phyloP scores from a whole-genome alignment of 208 protist species.

The Entamoeba invadens region DNA sequence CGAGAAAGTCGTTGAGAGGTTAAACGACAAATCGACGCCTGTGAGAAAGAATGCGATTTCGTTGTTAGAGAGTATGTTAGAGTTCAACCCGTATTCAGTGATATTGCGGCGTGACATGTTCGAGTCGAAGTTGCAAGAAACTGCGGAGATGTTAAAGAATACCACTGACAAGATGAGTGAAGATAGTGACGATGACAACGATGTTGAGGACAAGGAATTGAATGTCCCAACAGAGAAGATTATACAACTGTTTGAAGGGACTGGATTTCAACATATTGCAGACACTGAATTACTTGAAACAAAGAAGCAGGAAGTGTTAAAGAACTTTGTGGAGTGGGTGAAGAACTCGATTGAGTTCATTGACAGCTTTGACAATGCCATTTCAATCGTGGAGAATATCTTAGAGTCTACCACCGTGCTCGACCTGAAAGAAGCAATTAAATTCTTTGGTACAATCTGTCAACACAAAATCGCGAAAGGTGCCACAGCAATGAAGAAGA shows the following conservation, averaged over 20 bases:
- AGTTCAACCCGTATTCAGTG: neutral
- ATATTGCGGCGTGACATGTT: neutral
- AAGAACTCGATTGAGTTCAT: neutral
- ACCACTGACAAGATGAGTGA: neutral
- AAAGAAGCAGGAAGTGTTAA: neutral
- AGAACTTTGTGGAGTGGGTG: neutral
- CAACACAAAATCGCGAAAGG: neutral
- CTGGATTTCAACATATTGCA: neutral
- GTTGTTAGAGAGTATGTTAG: neutral
- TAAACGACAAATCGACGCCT: neutral
- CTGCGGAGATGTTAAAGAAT: neutral
- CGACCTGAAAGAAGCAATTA: neutral
- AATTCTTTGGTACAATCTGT: neutral
- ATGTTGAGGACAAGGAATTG: neutral
- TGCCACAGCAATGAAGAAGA: neutral
- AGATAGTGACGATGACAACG: neutral
- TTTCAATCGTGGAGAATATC: neutral
- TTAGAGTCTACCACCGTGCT: neutral
- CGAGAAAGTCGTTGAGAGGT: neutral
- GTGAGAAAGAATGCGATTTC: conserved; percentile 5
- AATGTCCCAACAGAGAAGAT: neutral
- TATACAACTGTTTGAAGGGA: neutral
- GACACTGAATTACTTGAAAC: neutral
- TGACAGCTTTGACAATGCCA: neutral
- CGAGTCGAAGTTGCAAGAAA: neutral